Evolutionary conservation across 352 stramenopile species (phyloP).

Genomic region (Pythium biforme): DNA sequence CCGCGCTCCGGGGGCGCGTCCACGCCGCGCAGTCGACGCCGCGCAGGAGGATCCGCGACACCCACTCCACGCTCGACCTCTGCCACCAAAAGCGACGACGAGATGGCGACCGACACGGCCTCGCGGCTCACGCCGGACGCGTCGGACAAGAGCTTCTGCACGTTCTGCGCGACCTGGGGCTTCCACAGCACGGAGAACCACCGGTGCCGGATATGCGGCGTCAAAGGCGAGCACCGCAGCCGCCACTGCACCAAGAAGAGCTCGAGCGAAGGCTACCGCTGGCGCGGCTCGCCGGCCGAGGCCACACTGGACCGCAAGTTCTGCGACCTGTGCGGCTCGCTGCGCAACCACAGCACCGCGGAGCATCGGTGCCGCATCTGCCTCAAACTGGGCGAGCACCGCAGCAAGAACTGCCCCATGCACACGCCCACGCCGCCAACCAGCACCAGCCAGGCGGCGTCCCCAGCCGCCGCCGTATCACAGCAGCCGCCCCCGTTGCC

Average conservation of each 20-base stretch:
- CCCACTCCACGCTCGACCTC: background rate
- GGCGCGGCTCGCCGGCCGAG: conserved; percentile 47
- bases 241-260: conserved; percentile 39
- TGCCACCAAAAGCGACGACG: background rate
- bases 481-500: too few species aligned
- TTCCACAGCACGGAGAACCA: conserved; percentile 60
- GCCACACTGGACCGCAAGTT: conserved; percentile 42
- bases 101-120: conserved; percentile 2
- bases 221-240: conserved; percentile 57
- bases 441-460: background rate
- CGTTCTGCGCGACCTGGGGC: conserved; percentile 53
- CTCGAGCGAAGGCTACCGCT: conserved; percentile 29
- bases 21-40: conserved; percentile 11
- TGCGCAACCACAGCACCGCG: conserved; percentile 50
- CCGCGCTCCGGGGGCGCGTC: conserved; percentile 2
- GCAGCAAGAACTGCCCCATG: conserved; percentile 61
- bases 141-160: conserved; percentile 48
- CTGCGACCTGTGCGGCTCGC: conserved; percentile 58
- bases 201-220: conserved; percentile 53
- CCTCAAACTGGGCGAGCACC: conserved; percentile 52
- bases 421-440: conserved; percentile 16
- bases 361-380: conserved; percentile 72
- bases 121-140: conserved; percentile 26
- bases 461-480: background rate
- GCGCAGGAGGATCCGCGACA: conserved; percentile 1